Percentiles rank a stretch among this genome's conserved stretches.
phyloP scores from a whole-genome alignment of 345 rosid genomes.

The Sapria himalayana region DNA sequence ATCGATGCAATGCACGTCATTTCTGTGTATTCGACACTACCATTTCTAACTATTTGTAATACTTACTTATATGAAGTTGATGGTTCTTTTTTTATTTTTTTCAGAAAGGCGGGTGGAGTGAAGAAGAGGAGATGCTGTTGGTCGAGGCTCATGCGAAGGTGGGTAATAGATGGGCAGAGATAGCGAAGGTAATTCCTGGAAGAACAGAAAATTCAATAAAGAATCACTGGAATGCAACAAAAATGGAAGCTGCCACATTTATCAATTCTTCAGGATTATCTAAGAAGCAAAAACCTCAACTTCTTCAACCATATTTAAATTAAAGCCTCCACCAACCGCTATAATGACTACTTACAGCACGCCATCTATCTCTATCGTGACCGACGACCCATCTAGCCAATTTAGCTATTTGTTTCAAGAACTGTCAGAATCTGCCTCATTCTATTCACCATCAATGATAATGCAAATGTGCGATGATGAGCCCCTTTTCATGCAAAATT shows the following conservation, averaged over 20 bases:
- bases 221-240: constrained; percentile 94
- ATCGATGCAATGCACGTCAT: no score
- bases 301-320: constrained; percentile 4
- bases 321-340: constrained; percentile 4
- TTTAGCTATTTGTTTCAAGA: constrained; percentile 18
- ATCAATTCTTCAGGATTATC: constrained; percentile 67
- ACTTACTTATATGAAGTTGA: no score
- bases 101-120: constrained; percentile 86
- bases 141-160: constrained; percentile 54
- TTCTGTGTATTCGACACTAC: no score
- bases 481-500: constrained; percentile 36
- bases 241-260: constrained; percentile 26
- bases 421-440: constrained; percentile 12
- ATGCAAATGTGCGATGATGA: constrained; percentile 38
- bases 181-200: constrained; percentile 63
- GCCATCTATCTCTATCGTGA: constrained; percentile 15
- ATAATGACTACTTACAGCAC: constrained; percentile 9
- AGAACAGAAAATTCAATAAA: constrained; percentile 80
- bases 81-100: constrained; percentile 1
- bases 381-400: constrained; percentile 15
- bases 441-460: constrained; percentile 13
- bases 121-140: constrained; percentile 60
- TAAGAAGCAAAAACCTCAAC: constrained; percentile 26
- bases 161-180: constrained; percentile 94
- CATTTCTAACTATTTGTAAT: constrained; percentile 2